These are phyloP conservation scores for Erysimum pusillum DNA, from an alignment of 441 rosid genomes.

Conservation along the genomic window DNA sequence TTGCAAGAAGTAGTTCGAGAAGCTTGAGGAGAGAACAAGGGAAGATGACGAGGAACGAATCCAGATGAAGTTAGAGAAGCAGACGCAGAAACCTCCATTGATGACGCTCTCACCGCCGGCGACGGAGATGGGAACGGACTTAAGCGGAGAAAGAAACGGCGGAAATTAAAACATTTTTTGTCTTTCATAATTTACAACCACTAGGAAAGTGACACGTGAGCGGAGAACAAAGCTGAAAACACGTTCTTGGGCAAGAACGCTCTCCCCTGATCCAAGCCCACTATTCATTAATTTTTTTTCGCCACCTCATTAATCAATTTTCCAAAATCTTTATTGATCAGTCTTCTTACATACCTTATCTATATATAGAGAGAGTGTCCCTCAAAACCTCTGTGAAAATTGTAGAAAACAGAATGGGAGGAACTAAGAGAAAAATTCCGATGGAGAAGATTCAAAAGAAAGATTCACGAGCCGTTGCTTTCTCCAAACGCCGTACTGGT, in stretches of 20 bases:
- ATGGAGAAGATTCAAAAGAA: slow-evolving; percentile 37
- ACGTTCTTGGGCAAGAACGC: no score
- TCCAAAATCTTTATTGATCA: no score
- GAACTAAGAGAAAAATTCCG: slow-evolving; percentile 30
- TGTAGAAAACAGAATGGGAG: not conserved
- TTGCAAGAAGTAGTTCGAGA: slow-evolving; percentile 10
- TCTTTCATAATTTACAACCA: no score
- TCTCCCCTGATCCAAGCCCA: no score
- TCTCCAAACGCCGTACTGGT: slow-evolving; percentile 44
- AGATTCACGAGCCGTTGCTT: slow-evolving; percentile 22
- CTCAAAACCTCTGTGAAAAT: not conserved
- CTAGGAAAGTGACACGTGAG: no score
- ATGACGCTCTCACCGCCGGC: slow-evolving; percentile 21
- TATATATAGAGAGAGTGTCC: not conserved
- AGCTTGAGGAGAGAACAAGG: slow-evolving; percentile 34
- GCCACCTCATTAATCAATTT: no score
- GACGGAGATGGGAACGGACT: no score
- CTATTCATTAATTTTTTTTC: no score
- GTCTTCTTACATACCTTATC: no score
- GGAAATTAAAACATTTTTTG: no score
- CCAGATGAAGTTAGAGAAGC: slow-evolving; percentile 39
- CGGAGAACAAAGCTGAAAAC: no score
- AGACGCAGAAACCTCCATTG: slow-evolving; percentile 53
- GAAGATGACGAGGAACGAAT: slow-evolving; percentile 41
- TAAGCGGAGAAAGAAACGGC: no score